Evolutionary conservation across 164 flowering plant genomes (phyloP).

Genomic region (Houttuynia cordata): DNA sequence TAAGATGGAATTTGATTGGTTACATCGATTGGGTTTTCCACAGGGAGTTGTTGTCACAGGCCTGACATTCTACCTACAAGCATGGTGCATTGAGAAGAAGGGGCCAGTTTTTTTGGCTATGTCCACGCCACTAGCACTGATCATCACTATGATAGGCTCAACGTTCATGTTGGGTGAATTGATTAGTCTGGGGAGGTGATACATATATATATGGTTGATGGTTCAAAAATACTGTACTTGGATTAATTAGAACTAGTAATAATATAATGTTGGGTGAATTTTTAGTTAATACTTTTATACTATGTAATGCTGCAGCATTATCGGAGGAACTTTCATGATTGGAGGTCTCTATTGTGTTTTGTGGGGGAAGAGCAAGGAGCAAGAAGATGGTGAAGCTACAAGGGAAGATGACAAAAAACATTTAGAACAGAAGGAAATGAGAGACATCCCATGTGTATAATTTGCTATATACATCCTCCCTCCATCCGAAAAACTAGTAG

Average conservation of each 20-base stretch:
- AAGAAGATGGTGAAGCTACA: neutral
- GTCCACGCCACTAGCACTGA: slow-evolving; percentile 43
- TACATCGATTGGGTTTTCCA: slow-evolving; percentile 4
- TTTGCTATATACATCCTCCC: no score
- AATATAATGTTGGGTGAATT: no score
- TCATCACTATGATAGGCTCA: slow-evolving; percentile 44
- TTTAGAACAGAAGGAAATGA: no score
- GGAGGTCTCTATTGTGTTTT: no score
- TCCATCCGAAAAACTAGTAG: no score
- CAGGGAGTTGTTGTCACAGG: slow-evolving; percentile 70
- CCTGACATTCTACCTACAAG: slow-evolving; percentile 48
- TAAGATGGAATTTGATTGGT: neutral
- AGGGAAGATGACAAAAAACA: no score
- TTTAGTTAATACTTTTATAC: no score
- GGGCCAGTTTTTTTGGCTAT: slow-evolving; percentile 72
- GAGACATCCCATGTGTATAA: no score
- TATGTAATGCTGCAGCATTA: slow-evolving; percentile 4
- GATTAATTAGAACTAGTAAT: no score
- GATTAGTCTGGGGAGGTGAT: slow-evolving; percentile 53
- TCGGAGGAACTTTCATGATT: slow-evolving; percentile 14
- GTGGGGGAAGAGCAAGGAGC: slow-evolving; percentile 12
- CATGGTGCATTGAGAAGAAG: slow-evolving; percentile 70
- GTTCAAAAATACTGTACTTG: no score
- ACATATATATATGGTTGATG: no score
- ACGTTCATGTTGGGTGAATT: slow-evolving; percentile 42